Conservation (phyloP, 306 rosid species). For the Psophocarpus tetragonolobus region DNA sequence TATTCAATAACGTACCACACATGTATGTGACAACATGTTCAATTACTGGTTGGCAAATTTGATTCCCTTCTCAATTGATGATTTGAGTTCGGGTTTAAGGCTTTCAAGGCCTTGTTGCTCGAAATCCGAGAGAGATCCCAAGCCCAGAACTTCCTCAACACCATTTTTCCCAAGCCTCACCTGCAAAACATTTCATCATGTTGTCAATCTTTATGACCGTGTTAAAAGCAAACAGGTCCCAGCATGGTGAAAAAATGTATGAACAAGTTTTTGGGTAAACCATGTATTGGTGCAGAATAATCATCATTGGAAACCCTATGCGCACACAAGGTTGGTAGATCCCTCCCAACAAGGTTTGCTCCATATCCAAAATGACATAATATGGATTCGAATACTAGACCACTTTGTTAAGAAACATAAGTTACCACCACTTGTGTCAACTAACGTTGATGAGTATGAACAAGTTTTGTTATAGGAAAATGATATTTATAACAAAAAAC, state of each 20-base stretch:
- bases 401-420: too few species aligned
- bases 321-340: too few species aligned
- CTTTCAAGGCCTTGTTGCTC: slow-evolving; percentile 77
- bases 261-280: too few species aligned
- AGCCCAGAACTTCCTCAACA: slow-evolving; percentile 71
- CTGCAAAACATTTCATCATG: slow-evolving; percentile 43
- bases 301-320: too few species aligned
- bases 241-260: background rate
- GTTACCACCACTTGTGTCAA: too few species aligned
- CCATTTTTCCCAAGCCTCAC: slow-evolving; percentile 95
- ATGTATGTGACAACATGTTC: background rate
- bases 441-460: too few species aligned
- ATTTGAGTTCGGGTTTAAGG: slow-evolving; percentile 71
- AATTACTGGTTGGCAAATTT: slow-evolving; percentile 67
- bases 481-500: too few species aligned
- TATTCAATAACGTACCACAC: slow-evolving; percentile 22
- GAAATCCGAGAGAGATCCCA: slow-evolving; percentile 80
- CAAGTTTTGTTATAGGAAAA: too few species aligned
- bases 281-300: too few species aligned
- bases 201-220: background rate
- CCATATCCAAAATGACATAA: too few species aligned
- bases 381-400: too few species aligned
- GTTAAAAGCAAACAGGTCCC: background rate
- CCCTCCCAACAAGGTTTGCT: too few species aligned
- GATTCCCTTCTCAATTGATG: slow-evolving; percentile 95